These are phyloP conservation scores for Ambrosia trifida DNA, from an alignment of 129 eudicot genomes.

Conservation along the genomic window DNA sequence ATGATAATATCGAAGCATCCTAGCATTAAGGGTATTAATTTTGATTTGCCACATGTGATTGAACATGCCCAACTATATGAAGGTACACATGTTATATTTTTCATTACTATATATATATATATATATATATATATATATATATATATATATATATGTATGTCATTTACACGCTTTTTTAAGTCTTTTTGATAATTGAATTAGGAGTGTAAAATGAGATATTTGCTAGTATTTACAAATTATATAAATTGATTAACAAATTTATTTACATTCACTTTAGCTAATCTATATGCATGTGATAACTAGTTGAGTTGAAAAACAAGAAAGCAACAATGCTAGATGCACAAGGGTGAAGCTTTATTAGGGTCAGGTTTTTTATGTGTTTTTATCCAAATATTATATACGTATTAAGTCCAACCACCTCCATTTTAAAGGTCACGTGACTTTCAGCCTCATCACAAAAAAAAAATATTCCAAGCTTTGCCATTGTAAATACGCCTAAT, in stretches of 20 bases:
- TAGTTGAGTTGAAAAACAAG: background rate
- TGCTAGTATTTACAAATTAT: no score
- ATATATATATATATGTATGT: background rate
- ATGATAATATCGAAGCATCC: conserved; percentile 35
- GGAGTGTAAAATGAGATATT: no score
- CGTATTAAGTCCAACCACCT: no score
- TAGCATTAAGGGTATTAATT: conserved; percentile 39
- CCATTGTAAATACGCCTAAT: background rate
- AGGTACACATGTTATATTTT: conserved; percentile 24
- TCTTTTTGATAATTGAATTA: background rate
- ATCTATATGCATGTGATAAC: background rate
- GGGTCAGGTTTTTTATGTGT: no score
- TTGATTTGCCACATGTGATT: conserved; percentile 52
- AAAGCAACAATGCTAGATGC: background rate
- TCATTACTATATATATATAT: background rate
- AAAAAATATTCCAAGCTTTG: no score
- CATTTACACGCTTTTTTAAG: background rate
- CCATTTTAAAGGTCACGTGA: no score
- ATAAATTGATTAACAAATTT: no score
- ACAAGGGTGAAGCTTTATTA: no score
- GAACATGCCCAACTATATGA: conserved; percentile 30
- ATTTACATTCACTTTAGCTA: no score
- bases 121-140: no score
- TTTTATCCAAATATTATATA: no score
- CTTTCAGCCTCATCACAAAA: no score